A percentile compares a stretch with the other conserved stretches of the same genome.
These are phyloP conservation scores for Eimeria necatrix DNA, from an alignment of 169 alveolate genomes.

Conservation along the genomic window DNA sequence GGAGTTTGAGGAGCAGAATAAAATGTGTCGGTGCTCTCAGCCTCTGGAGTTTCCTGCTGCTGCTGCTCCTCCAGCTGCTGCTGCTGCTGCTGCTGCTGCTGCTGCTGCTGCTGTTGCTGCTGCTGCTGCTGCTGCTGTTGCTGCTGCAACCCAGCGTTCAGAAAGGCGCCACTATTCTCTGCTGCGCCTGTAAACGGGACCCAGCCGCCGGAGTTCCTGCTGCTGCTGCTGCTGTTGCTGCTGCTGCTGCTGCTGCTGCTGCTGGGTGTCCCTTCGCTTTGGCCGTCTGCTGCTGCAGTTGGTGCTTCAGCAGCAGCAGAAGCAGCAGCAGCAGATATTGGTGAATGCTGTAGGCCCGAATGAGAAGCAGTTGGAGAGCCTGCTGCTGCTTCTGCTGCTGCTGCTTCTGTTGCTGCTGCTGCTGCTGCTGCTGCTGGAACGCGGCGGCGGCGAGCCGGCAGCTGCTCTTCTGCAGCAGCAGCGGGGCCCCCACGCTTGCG, in stretches of 20 bases:
- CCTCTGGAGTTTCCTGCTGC: slow-evolving; percentile 10
- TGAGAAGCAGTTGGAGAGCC: not conserved
- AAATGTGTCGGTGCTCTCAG: slow-evolving; percentile 11
- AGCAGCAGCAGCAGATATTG: not conserved
- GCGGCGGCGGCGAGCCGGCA: not conserved
- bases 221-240: slow-evolving; percentile 6
- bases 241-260: slow-evolving; percentile 23
- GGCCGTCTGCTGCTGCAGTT: not conserved
- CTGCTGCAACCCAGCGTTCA: not conserved
- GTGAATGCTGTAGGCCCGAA: not conserved
- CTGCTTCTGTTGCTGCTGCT: not conserved
- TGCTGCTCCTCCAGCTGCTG: slow-evolving; percentile 46
- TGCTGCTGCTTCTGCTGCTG: slow-evolving; percentile 1
- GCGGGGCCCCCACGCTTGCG: no score
- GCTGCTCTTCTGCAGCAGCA: not conserved
- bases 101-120: slow-evolving; percentile 38
- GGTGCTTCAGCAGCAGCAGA: not conserved
- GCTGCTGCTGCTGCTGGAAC: not conserved
- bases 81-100: slow-evolving; percentile 10
- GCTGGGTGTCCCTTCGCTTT: not conserved
- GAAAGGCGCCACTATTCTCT: not conserved
- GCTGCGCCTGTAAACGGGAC: not conserved
- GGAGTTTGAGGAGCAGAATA: slow-evolving; percentile 57
- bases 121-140: slow-evolving; percentile 37
- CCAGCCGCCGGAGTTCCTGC: not conserved